phyloP scores from a whole-genome alignment of 768 basidiomycete genomes.

The Amanita phalloides region DNA sequence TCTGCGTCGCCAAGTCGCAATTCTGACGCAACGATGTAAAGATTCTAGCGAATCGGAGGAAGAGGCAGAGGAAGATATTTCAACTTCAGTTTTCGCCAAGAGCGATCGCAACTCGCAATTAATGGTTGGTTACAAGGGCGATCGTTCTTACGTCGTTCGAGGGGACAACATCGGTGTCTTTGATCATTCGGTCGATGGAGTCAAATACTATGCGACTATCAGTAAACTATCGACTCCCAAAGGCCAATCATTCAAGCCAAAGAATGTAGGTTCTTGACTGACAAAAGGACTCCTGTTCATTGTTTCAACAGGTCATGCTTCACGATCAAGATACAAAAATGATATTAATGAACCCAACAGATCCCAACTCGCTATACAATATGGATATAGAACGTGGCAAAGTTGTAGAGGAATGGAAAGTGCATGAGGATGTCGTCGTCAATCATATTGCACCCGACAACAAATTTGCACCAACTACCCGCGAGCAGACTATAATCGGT shows the following conservation, averaged over 20 bases:
- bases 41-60: conserved; percentile 31
- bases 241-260: conserved; percentile 78
- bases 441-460: conserved; percentile 85
- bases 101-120: conserved; percentile 81
- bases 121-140: conserved; percentile 91
- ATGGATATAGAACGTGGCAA: conserved; percentile 94
- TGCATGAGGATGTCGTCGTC: conserved; percentile 82
- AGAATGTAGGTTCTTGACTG: conserved; percentile 46
- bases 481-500: conserved; percentile 88
- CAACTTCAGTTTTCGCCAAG: conserved; percentile 27
- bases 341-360: conserved; percentile 78
- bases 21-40: conserved; percentile 12
- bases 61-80: conserved; percentile 35
- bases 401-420: conserved; percentile 97
- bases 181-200: conserved; percentile 56
- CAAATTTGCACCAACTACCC: conserved; percentile 92
- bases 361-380: conserved; percentile 74
- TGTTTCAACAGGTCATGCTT: conserved; percentile 68
- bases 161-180: conserved; percentile 91
- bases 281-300: conserved; percentile 1
- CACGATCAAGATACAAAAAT: conserved; percentile 96
- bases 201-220: conserved; percentile 85
- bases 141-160: conserved; percentile 87
- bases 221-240: conserved; percentile 70
- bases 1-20: not conserved